Base-by-base conservation (phyloP, 2,329 filamentous ascomycete species). In the Penicillium paneum region DNA sequence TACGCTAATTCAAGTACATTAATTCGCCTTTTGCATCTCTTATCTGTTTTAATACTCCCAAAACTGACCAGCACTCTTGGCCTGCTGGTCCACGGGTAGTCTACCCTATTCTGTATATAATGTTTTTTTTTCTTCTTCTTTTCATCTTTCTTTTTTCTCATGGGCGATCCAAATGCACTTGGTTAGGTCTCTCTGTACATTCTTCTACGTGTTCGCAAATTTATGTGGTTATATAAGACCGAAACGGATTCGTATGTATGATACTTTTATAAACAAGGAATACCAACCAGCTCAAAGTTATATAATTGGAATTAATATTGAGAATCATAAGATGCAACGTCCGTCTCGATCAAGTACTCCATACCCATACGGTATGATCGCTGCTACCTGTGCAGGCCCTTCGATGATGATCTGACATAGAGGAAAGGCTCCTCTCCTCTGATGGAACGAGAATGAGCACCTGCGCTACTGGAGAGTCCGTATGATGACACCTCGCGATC, bases 401-500 rank as follows among this genome's bases (percentile, higher is more conserved):
- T 12, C 5, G 12, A 12, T 32, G 12, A 32, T 32, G 31, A 19
- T 11, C 35, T 35, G 31, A 32, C 36, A 39, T 12, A 21, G 19
- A 12, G 11, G 12, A 15, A 38, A 8, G 3, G 12, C 12, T 39
- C 2, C 31, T 32, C 31, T 15, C 31, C 31, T 12, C 19, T 24
- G 12, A 21, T 24, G 36, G 15, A 41, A 17, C 13, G n/a, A 42
- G 40, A 31, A 19, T 15, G n/a, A 21, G 12, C 17, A 13, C 12
- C 3, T 12, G 21, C 19, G 5, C 17, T 44, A 44, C 29, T 3
- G 13, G 17, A 44, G 29, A 24, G 42, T 10, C 28, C 40, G 55
- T 40, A 65, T 63, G 13, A 65, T 60, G 11, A 65, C 61, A 56
- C 60, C 57, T n/a, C 63, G 55, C 26, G 63, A 63, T 12, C 63